These are phyloP conservation scores for Cercospora citrullina DNA, from an alignment of 2,329 filamentous ascomycete genomes.

Conservation along the genomic window DNA sequence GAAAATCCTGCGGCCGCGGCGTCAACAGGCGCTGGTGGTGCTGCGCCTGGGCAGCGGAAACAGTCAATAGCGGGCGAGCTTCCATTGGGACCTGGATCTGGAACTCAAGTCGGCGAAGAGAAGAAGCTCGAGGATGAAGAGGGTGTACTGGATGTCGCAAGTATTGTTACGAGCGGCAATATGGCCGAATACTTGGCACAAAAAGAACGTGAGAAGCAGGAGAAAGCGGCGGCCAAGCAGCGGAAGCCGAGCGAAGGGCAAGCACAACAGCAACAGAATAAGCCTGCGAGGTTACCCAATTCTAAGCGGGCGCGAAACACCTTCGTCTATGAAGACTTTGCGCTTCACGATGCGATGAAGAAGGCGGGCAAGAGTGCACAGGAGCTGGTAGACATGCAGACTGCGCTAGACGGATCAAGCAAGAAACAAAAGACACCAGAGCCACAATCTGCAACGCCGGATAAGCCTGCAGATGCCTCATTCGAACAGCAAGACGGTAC, in stretches of 20 bases:
- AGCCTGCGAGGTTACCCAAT: conserved; percentile 66
- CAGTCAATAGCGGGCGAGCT: conserved; percentile 46
- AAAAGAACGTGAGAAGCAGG: conserved; percentile 76
- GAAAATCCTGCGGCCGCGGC: conserved; percentile 58
- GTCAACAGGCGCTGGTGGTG: conserved; percentile 55
- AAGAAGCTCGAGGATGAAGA: conserved; percentile 60
- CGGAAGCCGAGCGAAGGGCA: conserved; percentile 50
- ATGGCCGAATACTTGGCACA: conserved; percentile 80
- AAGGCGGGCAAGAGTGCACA: conserved; percentile 50
- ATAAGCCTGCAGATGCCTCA: conserved; percentile 39
- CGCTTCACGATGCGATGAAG: conserved; percentile 56
- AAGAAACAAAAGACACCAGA: conserved; percentile 44
- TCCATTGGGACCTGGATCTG: conserved; percentile 56
- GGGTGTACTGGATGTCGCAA: conserved; percentile 80
- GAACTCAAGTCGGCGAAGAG: conserved; percentile 56
- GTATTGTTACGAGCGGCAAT: conserved; percentile 72
- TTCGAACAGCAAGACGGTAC: conserved; percentile 27
- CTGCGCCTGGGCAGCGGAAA: conserved; percentile 45
- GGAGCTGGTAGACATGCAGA: conserved; percentile 53
- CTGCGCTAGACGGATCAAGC: conserved; percentile 51
- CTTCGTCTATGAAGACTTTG: conserved; percentile 72
- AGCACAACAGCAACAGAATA: conserved; percentile 55
- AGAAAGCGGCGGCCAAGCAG: conserved; percentile 58
- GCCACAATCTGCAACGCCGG: conserved; percentile 35
- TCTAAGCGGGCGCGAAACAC: conserved; percentile 67